Percentiles rank a stretch among this genome's conserved stretches.
Conservation (phyloP, 768 basidiomycete genomes). For the Tulasnella calospora region DNA sequence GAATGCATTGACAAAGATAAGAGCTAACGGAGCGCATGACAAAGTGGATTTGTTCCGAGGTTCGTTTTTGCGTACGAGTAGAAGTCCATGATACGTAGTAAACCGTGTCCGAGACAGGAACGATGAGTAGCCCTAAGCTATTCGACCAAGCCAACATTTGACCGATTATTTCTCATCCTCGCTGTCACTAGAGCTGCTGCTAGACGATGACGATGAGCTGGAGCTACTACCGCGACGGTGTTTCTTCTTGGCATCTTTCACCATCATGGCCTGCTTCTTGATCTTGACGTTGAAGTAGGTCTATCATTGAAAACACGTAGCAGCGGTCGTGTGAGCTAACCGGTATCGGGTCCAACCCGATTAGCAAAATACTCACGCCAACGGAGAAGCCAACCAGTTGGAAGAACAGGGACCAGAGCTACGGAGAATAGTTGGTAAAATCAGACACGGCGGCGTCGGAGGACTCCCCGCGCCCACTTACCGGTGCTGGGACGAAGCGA, state of each 20-base stretch:
- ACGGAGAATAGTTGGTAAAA: conserved; percentile 20
- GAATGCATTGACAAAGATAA: not conserved
- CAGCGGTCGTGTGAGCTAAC: conserved; percentile 22
- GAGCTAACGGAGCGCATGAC: not conserved
- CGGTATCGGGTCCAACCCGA: not conserved
- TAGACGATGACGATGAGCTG: not conserved
- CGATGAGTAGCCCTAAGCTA: not conserved
- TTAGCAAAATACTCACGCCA: conserved; percentile 50
- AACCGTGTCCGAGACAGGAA: not conserved
- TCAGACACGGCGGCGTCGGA: not conserved
- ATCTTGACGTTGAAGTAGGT: conserved; percentile 70
- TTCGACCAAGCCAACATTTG: not conserved
- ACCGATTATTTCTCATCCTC: not conserved
- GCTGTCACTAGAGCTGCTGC: not conserved
- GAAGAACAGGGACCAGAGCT: conserved; percentile 90
- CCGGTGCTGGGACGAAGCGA: conserved; percentile 54
- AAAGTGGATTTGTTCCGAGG: not conserved
- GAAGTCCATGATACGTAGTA: not conserved
- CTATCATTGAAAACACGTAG: conserved; percentile 36
- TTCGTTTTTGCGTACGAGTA: conserved; percentile 2
- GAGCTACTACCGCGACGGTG: not conserved
- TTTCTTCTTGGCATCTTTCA: conserved; percentile 22
- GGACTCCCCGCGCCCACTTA: not conserved
- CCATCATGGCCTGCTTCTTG: conserved; percentile 44
- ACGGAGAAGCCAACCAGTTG: conserved; percentile 68